Evolutionary conservation across 2,329 filamentous ascomycete species (phyloP).

Genomic region (Xylaria sp.): DNA sequence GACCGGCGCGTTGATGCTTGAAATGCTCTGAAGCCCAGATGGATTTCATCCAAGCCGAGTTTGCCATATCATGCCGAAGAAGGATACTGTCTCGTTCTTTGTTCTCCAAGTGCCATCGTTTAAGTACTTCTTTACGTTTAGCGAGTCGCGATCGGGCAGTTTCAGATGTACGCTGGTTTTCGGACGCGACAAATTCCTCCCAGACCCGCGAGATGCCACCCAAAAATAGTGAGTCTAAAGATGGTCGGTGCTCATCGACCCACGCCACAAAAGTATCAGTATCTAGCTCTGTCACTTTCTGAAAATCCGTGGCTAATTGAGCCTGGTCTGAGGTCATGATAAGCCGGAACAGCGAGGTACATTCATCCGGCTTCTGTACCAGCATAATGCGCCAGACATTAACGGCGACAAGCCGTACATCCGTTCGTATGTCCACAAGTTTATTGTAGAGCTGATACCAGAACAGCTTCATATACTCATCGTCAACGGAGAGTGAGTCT

Average conservation of each 20-base stretch:
- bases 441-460: conserved; percentile 95
- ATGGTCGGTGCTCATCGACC: conserved; percentile 81
- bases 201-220: conserved; percentile 80
- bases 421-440: conserved; percentile 71
- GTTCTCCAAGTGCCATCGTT: conserved; percentile 76
- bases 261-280: conserved; percentile 86
- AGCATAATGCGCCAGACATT: conserved; percentile 90
- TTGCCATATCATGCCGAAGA: conserved; percentile 82
- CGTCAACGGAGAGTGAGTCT: conserved; percentile 75
- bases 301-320: conserved; percentile 76
- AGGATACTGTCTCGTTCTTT: conserved; percentile 72
- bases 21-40: conserved; percentile 91
- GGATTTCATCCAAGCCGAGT: conserved; percentile 91
- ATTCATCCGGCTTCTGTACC: conserved; percentile 89
- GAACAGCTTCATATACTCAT: conserved; percentile 82
- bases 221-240: conserved; percentile 83
- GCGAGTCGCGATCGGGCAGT: conserved; percentile 71
- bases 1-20: conserved; percentile 85
- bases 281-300: conserved; percentile 84
- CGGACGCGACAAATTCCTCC: conserved; percentile 83
- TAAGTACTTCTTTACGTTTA: conserved; percentile 82
- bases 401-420: conserved; percentile 76
- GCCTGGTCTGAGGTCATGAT: conserved; percentile 73
- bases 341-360: conserved; percentile 73
- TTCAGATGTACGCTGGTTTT: conserved; percentile 82